Conservation (phyloP, 2,329 filamentous ascomycete species). For the Leptographium flavum region DNA sequence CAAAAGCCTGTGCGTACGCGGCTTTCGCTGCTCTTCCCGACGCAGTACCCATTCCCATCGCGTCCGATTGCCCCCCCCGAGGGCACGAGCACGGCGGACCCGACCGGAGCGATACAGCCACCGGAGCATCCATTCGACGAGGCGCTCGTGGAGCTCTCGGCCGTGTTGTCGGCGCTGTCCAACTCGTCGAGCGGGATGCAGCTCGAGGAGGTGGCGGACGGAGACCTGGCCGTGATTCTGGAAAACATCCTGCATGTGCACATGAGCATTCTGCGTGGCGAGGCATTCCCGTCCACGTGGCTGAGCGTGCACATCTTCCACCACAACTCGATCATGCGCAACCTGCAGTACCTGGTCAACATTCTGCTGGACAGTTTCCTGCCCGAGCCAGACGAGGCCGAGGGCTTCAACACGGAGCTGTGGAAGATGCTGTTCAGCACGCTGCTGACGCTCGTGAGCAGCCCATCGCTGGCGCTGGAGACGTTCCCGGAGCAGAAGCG, state of each 20-base stretch:
- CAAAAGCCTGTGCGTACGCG: conserved; percentile 38
- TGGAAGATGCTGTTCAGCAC: conserved; percentile 93
- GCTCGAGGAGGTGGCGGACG: conserved; percentile 60
- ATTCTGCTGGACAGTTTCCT: conserved; percentile 74
- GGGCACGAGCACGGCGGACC: conserved; percentile 16
- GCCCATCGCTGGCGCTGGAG: conserved; percentile 76
- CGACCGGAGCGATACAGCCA: not conserved
- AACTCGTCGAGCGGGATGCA: conserved; percentile 61
- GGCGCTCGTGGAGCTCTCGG: conserved; percentile 73
- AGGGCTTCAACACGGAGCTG: conserved; percentile 80
- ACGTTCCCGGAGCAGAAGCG: conserved; percentile 96
- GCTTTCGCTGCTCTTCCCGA: conserved; percentile 81
- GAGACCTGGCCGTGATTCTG: conserved; percentile 61
- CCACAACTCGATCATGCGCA: conserved; percentile 77
- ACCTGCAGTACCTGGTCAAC: conserved; percentile 65
- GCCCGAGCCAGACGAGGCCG: conserved; percentile 80
- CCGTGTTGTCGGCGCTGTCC: conserved; percentile 70
- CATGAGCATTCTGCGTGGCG: conserved; percentile 76
- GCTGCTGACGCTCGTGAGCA: conserved; percentile 76
- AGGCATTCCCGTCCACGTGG: conserved; percentile 83
- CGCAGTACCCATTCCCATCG: conserved; percentile 74
- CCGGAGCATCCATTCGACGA: conserved; percentile 53
- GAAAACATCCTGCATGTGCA: conserved; percentile 72
- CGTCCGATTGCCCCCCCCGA: conserved; percentile 38
- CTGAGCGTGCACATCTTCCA: conserved; percentile 87